A percentile compares a stretch with the other conserved stretches of the same genome.
Conservation (phyloP, 2,329 filamentous ascomycete genomes). For the Chrysosphaeria jannelii region DNA sequence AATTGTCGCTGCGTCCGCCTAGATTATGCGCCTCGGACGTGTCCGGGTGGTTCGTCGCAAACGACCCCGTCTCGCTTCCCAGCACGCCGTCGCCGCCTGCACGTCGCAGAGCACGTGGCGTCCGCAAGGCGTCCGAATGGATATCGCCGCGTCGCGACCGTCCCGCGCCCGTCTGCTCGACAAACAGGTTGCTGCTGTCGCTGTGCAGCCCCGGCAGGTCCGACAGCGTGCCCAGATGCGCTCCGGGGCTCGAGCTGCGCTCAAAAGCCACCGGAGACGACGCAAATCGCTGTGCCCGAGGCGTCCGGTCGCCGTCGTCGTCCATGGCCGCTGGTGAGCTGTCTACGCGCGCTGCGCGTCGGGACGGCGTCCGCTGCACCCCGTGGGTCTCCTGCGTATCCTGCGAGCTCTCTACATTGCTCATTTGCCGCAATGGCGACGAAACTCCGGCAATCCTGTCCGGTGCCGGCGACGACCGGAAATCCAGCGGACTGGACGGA, state of each 20-base stretch:
- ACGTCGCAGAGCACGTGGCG: conserved; percentile 20
- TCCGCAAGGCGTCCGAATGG: conserved; percentile 40
- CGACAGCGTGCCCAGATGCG: no score
- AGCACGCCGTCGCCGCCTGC: conserved; percentile 26
- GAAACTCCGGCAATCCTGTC: conserved; percentile 8
- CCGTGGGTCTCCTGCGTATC: conserved; percentile 4
- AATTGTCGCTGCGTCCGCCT: conserved; percentile 49
- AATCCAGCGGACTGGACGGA: conserved; percentile 59
- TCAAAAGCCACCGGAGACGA: conserved; percentile 84
- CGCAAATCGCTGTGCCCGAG: conserved; percentile 48
- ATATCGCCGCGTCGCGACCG: conserved; percentile 48
- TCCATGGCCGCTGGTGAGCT: no score
- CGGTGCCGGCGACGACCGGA: conserved; percentile 17
- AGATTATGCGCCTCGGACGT: conserved; percentile 79
- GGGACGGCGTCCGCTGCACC: no score
- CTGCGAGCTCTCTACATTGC: conserved; percentile 20
- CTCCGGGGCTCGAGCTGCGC: conserved; percentile 65
- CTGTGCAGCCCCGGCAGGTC: conserved; percentile 37
- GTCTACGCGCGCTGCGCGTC: conserved; percentile 21
- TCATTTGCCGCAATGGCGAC: conserved; percentile 25
- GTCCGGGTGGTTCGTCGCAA: conserved; percentile 37
- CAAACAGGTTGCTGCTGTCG: conserved; percentile 67
- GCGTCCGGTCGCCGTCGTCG: conserved; percentile 40
- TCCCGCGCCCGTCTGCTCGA: conserved; percentile 30
- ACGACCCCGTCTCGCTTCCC: conserved; percentile 28